Evolutionary conservation across 495 filamentous ascomycete genomes (phyloP), one percentile per base, ranked within the genome.

Genomic region (Beverwykella pulmonaria): DNA sequence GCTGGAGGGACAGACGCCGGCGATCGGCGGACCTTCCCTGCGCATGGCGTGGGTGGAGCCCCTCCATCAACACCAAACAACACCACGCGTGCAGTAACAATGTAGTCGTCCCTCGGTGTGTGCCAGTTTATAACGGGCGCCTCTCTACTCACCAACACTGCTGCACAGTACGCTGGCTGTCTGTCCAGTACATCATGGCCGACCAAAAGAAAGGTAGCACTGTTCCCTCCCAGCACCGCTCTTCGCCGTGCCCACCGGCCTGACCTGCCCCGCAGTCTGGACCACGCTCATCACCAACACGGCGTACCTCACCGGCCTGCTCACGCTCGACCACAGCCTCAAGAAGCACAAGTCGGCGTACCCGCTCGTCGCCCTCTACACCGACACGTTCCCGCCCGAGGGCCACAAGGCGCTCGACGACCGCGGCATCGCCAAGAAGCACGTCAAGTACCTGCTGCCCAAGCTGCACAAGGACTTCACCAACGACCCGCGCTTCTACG

Each of bases 281-380:
- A 88, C 88, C n/a, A 87, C 85, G 14, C 83, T 93, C 47, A 88
- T 93, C 58, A 92, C 90, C 36, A 92, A 91, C 71, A 87, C 82
- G 9, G 80, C 80, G 32, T 93, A 92, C 74, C 86, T 92, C 61
- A 79, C 84, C 12, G 90, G 90, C 34, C 84, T 92, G 23, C 79
- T 92, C 9, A 87, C 88, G 1, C 86, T 93, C 53, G 84, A 90
- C 67, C 84, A 84, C 71, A 88, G 86, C 14, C 84, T 93, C 63
- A 85, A 84, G 63, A 76, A 75, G 64, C 73, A 78, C 27, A 71
- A 76, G 5, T 84, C 86, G 27, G 79, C 80, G 59, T 92, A 92
- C 73, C 90, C 90, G 4, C 81, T 93, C 25, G 75, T 93, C n/a
- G 90, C 82, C 5, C 82, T 93, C 30, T 92, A 92, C 80, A 92